A percentile compares a stretch with the other conserved stretches of the same genome.
Evolutionary conservation across 495 filamentous ascomycete species (phyloP).

Genomic region (Pyronema omphalodes): DNA sequence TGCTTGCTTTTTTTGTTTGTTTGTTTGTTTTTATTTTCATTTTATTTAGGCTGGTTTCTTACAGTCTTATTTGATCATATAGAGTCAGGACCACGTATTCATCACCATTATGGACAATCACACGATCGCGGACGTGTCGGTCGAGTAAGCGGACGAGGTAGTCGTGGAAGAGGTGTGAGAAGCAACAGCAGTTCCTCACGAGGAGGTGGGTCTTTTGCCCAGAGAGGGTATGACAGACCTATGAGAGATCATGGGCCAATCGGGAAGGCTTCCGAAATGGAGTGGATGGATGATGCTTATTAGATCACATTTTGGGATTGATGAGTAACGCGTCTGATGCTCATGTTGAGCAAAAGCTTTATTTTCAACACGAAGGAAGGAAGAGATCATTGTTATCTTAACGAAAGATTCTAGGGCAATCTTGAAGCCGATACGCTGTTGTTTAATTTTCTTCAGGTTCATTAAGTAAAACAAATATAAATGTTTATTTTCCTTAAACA

Average conservation of each 20-base stretch:
- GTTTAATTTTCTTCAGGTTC: too few species aligned
- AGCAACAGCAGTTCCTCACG: background rate
- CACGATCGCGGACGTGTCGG: background rate
- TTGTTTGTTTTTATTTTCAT: too few species aligned
- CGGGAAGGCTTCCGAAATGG: background rate
- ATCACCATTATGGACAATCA: background rate
- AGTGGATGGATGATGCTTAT: background rate
- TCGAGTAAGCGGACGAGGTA: background rate
- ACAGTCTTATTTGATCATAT: background rate
- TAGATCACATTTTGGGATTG: background rate
- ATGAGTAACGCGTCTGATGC: too few species aligned
- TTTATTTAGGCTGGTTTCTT: background rate
- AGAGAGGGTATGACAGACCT: background rate
- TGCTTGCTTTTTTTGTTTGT: background rate
- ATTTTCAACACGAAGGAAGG: too few species aligned
- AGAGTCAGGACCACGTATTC: background rate
- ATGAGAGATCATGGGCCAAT: constrained; percentile 1
- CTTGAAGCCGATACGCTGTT: too few species aligned
- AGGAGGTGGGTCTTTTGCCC: background rate
- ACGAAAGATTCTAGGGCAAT: too few species aligned
- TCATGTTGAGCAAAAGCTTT: too few species aligned
- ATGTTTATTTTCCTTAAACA: too few species aligned
- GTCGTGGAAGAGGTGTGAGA: background rate
- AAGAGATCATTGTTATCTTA: too few species aligned
- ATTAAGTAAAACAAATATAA: too few species aligned